Evolutionary conservation across 2,329 filamentous ascomycete species (phyloP).

Genomic region (Aspergillus brasiliensis): DNA sequence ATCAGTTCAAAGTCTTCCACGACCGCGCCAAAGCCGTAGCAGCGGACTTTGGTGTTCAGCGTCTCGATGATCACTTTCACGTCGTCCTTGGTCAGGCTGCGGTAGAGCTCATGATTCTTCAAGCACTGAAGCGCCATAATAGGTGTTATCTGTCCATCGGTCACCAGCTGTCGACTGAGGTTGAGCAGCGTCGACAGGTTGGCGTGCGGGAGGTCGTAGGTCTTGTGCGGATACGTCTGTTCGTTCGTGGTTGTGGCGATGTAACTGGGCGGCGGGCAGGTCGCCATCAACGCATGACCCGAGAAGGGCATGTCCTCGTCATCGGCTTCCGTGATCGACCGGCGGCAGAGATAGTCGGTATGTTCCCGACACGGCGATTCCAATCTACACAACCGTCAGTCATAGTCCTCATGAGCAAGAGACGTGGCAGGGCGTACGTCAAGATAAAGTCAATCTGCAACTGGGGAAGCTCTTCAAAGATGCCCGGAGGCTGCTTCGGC

Average conservation of each 20-base stretch:
- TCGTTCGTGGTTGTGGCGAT: slow-evolving; percentile 56
- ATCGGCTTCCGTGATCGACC: slow-evolving; percentile 57
- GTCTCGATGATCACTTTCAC: slow-evolving; percentile 72
- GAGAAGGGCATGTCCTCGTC: slow-evolving; percentile 67
- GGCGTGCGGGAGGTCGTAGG: slow-evolving; percentile 75
- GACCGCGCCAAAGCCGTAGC: slow-evolving; percentile 80
- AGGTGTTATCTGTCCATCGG: slow-evolving; percentile 83
- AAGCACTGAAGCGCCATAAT: slow-evolving; percentile 93
- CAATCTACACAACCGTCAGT: slow-evolving; percentile 44
- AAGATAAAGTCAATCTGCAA: slow-evolving; percentile 52
- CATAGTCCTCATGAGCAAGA: background rate
- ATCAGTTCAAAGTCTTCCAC: slow-evolving; percentile 66
- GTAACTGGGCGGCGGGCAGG: slow-evolving; percentile 74
- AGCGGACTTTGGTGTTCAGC: slow-evolving; percentile 77
- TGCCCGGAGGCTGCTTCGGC: slow-evolving; percentile 30
- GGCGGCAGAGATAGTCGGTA: slow-evolving; percentile 88
- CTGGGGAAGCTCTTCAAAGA: slow-evolving; percentile 51
- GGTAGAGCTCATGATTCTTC: slow-evolving; percentile 68
- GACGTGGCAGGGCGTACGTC: slow-evolving; percentile 36
- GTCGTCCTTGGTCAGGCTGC: slow-evolving; percentile 67
- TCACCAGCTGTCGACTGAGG: slow-evolving; percentile 77
- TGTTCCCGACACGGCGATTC: slow-evolving; percentile 55
- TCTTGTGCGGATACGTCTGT: slow-evolving; percentile 66
- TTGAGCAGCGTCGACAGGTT: slow-evolving; percentile 82
- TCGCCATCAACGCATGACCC: slow-evolving; percentile 92